These are phyloP conservation scores for Trichomonascus vanleenenianus DNA, from an alignment of 805 yeast genomes.

Conservation along the genomic window DNA sequence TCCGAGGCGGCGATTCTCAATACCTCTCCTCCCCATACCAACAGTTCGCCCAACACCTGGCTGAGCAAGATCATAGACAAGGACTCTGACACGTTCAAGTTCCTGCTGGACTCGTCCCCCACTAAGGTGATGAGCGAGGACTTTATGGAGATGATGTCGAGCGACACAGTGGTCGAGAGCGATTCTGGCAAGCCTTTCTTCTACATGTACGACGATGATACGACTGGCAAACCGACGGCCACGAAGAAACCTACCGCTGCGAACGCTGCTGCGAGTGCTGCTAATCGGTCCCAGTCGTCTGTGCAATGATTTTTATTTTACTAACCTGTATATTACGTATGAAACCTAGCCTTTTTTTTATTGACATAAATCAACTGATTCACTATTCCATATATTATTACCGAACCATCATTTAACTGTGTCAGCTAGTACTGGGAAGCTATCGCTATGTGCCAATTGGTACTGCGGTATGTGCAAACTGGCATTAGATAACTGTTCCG, in stretches of 20 bases:
- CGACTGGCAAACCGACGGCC: neutral
- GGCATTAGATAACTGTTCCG: too few species aligned
- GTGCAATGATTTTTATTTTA: neutral
- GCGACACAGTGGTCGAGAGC: neutral
- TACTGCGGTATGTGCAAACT: too few species aligned
- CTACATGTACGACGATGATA: constrained; percentile 3
- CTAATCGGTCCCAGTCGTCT: neutral
- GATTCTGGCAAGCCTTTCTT: constrained; percentile 4
- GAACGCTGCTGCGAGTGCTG: neutral
- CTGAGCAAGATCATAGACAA: neutral
- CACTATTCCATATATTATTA: neutral
- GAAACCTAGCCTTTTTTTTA: neutral
- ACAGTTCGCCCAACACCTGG: constrained; percentile 3
- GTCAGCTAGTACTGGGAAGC: too few species aligned
- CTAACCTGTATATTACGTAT: neutral
- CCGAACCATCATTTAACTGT: too few species aligned
- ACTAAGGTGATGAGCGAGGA: neutral
- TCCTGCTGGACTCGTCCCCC: constrained; percentile 3
- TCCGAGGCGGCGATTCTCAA: neutral
- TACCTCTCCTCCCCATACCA: neutral
- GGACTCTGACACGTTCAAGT: neutral
- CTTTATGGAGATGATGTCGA: neutral
- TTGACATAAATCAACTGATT: neutral
- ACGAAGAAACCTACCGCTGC: neutral
- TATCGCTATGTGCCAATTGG: too few species aligned